phyloP scores from a whole-genome alignment of 2,329 filamentous ascomycete genomes.

The Penicillium sp. region DNA sequence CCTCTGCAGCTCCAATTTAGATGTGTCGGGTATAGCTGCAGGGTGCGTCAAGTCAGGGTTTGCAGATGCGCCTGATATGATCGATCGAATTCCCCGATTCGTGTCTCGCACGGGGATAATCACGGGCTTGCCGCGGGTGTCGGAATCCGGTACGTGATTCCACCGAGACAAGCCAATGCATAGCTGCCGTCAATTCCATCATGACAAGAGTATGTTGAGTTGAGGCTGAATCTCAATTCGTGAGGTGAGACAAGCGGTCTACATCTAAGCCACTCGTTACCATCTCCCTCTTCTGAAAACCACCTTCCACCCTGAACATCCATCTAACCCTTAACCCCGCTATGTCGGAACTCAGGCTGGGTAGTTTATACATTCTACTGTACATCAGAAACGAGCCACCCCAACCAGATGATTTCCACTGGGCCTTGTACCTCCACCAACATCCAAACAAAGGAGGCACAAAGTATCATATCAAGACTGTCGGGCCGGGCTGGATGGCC shows the following conservation, averaged over 20 bases:
- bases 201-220: background rate
- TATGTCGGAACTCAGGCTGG: background rate
- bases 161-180: background rate
- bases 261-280: background rate
- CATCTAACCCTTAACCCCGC: background rate
- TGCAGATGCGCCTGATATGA: conserved; percentile 1
- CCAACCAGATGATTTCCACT: conserved; percentile 7
- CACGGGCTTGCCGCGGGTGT: conserved; percentile 5
- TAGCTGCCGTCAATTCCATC: background rate
- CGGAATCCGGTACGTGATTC: background rate
- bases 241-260: background rate
- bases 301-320: background rate
- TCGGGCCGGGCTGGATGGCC: background rate
- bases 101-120: conserved; percentile 2
- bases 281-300: background rate
- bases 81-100: conserved; percentile 1
- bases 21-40: background rate
- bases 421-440: too few relatives aligned
- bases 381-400: conserved; percentile 25
- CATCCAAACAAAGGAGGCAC: background rate
- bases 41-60: background rate
- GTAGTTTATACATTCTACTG: conserved; percentile 23
- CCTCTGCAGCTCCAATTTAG: background rate
- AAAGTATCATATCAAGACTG: conserved; percentile 22
- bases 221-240: background rate